Conservation (phyloP, 192 early-diverging fungal genomes). For the Gamsiella multidivaricata region DNA sequence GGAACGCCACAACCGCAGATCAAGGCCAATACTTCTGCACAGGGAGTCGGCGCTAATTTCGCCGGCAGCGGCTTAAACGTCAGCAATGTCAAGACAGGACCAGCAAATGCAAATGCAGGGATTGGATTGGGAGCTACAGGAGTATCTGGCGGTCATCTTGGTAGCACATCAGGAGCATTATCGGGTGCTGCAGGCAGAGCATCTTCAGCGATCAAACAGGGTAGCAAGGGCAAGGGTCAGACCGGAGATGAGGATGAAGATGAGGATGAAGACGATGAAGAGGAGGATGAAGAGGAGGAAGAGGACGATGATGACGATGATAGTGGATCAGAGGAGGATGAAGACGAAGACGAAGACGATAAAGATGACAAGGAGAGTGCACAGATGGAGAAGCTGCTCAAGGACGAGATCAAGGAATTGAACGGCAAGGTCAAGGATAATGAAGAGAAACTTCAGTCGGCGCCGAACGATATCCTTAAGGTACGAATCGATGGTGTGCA, state of each 20-base stretch:
- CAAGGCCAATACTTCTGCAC: not conserved
- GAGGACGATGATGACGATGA: conserved; percentile 63
- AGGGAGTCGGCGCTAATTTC: not conserved
- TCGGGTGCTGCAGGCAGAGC: not conserved
- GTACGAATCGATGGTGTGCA: too few species aligned
- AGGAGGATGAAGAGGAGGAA: conserved; percentile 57
- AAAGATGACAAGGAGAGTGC: conserved; percentile 64
- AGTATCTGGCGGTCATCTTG: not conserved
- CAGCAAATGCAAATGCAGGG: not conserved
- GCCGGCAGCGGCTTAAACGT: not conserved
- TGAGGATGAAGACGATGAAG: conserved; percentile 40
- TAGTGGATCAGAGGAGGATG: conserved; percentile 64
- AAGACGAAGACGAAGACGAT: conserved; percentile 63
- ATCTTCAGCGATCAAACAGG: not conserved
- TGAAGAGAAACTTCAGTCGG: conserved; percentile 61
- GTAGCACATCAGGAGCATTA: not conserved
- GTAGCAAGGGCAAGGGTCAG: conserved; percentile 16
- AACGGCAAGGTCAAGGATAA: conserved; percentile 68
- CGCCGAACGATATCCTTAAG: conserved; percentile 79
- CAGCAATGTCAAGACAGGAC: not conserved
- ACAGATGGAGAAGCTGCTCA: conserved; percentile 61
- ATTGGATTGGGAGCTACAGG: not conserved
- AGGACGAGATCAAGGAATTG: conserved; percentile 74
- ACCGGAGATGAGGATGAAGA: conserved; percentile 53
- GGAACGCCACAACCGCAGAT: conserved; percentile 22